A percentile compares a stretch with the other conserved stretches of the same genome.
These are phyloP conservation scores for Penicillium sp. DNA, from an alignment of 2,329 filamentous ascomycete genomes.

Conservation along the genomic window DNA sequence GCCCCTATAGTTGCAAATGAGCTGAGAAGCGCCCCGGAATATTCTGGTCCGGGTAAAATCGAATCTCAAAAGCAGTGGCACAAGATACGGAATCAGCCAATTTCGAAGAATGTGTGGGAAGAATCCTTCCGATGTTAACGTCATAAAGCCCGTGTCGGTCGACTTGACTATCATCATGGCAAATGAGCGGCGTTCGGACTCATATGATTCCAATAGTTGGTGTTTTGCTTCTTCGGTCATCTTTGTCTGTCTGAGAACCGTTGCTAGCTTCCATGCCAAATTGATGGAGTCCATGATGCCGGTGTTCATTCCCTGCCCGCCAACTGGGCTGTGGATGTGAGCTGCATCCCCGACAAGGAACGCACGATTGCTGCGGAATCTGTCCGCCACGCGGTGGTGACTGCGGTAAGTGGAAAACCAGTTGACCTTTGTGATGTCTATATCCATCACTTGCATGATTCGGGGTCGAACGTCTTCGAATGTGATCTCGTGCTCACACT, in stretches of 20 bases:
- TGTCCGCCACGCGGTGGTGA: constrained; percentile 42
- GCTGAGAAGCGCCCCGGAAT: constrained; percentile 42
- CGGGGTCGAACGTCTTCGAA: constrained; percentile 30
- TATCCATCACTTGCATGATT: constrained; percentile 18
- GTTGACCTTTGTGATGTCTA: constrained; percentile 29
- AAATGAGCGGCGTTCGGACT: constrained; percentile 48
- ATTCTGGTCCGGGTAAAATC: constrained; percentile 15
- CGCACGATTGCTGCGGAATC: constrained; percentile 48
- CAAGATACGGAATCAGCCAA: constrained; percentile 38
- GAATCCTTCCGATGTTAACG: constrained; percentile 37
- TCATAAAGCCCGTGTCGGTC: constrained; percentile 44
- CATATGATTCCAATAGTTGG: constrained; percentile 48
- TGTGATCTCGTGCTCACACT: constrained; percentile 20
- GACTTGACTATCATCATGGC: constrained; percentile 42
- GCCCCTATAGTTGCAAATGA: constrained; percentile 43
- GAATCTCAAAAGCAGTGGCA: constrained; percentile 24
- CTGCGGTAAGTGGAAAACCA: constrained; percentile 48
- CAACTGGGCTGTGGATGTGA: constrained; percentile 55
- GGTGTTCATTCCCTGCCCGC: constrained; percentile 59
- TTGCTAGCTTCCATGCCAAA: constrained; percentile 54
- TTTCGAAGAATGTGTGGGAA: constrained; percentile 42
- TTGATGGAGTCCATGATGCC: constrained; percentile 55
- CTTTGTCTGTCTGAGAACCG: constrained; percentile 35
- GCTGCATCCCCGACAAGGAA: constrained; percentile 58
- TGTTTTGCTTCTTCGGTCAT: constrained; percentile 32